Evolutionary conservation across 805 yeast genomes (phyloP), one percentile per base, ranked within the genome.

Genomic region (Clavispora fructus): DNA sequence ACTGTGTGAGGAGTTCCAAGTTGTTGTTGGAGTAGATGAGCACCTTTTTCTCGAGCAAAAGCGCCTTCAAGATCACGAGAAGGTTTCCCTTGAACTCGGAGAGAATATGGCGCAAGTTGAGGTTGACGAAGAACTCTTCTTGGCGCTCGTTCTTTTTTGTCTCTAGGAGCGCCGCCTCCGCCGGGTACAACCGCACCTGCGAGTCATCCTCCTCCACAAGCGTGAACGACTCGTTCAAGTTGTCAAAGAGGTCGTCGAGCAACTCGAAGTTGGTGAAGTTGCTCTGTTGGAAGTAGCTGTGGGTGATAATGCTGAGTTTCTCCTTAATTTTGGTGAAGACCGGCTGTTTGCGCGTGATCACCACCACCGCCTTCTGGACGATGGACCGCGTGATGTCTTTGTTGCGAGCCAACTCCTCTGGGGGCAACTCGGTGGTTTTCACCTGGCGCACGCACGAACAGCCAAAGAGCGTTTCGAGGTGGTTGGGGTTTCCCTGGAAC

Each of bases 381-480:
- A 89, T 82, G 1, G 96, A 85, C 46, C 99, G 72, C 0, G 95
- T 87, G 27, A 86, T 78, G 48, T 85, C 90, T 12, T 77, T 75
- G 44, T 79, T 75, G 44, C 76, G 70, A 46, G 71, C 74, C 19
- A 65, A 49, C 53, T 71, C 75, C 32, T 63, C 66, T 26, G 53
- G 58, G 3, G 77, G 60, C 46, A 92, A 68, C 27, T 83, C 84
- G 27, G 77, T 74, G 1, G 86, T 71, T 37, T 78, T 73, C 37
- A 92, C 75, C 64, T 92, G 98, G 33, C 96, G 76, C 27, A 91
- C 88, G 67, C 99, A 94, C 0, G 96, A 84, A 51, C 96, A 87
- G 1, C 96, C 99, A 73, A 94, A 94, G n/a, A 90, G 65, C 0
- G 99, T 94, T 35, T 59, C 76, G 65, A 55, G 69, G 58, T 54